Evolutionary conservation across 148 eudicot species (phyloP), one percentile per base, ranked within the genome.

Genomic region (Persicaria tinctoria): DNA sequence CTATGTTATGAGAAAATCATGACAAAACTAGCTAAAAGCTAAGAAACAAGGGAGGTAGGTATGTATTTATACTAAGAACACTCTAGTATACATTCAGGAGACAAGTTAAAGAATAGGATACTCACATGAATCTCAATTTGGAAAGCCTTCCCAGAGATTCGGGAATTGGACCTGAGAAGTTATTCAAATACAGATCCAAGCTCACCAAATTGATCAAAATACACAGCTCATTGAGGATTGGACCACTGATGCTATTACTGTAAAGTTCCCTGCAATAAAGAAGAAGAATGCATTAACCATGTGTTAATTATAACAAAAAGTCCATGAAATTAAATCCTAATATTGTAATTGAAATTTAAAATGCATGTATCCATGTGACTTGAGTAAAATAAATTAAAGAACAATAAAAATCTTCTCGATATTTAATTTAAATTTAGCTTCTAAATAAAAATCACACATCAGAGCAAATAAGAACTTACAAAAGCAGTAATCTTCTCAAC

Each of bases 121-220:
- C 98, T 66, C 78, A 95, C 99, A 95, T 92, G 86, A 95, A 95
- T 41, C 99, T 88, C 81, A 95, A 78, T 76, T 92, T 90, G 9
- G 97, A 84, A 23, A 95, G 89, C 83, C 82, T 89, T 79, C 97
- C 99, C 80, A 95, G 79, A 2, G 97, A 81, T 76, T 81, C 94
- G 3, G 99, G 99, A 73, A 95, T 90, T 38, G 91, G 86, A 70
- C 99, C 99, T 68, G 62, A 82, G 79, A 95, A 92, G 70, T 84
- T 82, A 87, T 95, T 95, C 83, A 92, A 74, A 82, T 95, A 95
- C 73, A 95, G 94, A 82, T 95, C 99, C 90, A 95, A 86, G 90
- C 99, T 95, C 86, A 95, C 99, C 82, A 95, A 82, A 71, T 90
- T 92, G 16, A 97, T 95, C 82, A 95, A 84, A 80, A 92, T 92